Evolutionary conservation across 371 early-diverging fungal species (phyloP).

Genomic region (Mucor piriformis): DNA sequence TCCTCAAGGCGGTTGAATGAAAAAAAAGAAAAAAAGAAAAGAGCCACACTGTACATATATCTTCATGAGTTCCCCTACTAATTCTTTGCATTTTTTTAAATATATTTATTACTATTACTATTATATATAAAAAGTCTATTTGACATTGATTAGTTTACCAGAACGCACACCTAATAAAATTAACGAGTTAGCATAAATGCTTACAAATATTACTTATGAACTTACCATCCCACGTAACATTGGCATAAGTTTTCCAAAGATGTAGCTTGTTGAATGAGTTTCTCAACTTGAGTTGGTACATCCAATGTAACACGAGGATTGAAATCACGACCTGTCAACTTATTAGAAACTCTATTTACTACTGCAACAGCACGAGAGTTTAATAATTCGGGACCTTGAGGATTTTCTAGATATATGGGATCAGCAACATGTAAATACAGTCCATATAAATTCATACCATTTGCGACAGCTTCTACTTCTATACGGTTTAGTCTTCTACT

Average conservation of each 20-base stretch:
- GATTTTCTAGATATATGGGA: slow-evolving; percentile 47
- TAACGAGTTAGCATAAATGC: neutral
- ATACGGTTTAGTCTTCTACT: slow-evolving; percentile 51
- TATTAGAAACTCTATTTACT: slow-evolving; percentile 72
- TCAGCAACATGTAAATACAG: no score
- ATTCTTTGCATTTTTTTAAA: neutral
- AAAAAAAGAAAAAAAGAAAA: no score
- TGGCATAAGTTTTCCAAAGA: slow-evolving; percentile 94
- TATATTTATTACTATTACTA: slow-evolving; percentile 1
- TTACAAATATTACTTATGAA: neutral
- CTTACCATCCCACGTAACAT: slow-evolving; percentile 97
- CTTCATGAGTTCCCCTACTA: neutral
- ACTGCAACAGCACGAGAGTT: slow-evolving; percentile 66
- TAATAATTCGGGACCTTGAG: slow-evolving; percentile 48
- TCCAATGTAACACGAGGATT: slow-evolving; percentile 81
- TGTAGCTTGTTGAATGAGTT: slow-evolving; percentile 93
- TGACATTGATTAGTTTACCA: slow-evolving; percentile 8
- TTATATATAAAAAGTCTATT: neutral
- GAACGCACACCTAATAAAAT: slow-evolving; percentile 19
- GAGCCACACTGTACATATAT: neutral
- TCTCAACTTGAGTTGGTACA: slow-evolving; percentile 88
- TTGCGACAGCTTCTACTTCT: slow-evolving; percentile 54
- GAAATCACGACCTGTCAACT: slow-evolving; percentile 92
- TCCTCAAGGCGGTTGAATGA: slow-evolving; percentile 2
- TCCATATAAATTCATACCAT: no score